Evolutionary conservation across 257 asterid species (phyloP).

Genomic region (Fraxinus cuspidata): DNA sequence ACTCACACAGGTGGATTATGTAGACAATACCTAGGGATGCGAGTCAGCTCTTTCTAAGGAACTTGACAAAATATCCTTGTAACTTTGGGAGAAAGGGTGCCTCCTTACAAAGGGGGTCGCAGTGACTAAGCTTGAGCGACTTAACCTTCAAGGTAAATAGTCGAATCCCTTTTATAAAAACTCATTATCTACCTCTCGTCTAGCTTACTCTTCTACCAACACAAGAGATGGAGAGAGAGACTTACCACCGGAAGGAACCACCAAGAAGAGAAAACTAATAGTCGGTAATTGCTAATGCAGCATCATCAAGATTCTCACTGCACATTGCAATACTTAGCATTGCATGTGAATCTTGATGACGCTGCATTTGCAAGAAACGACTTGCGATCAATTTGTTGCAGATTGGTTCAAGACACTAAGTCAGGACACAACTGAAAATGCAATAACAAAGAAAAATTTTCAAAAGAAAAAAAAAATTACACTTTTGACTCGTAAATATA

Average conservation of each 20-base stretch:
- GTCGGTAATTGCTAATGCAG: constrained; percentile 47
- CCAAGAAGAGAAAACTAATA: neutral
- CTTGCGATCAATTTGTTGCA: constrained; percentile 7
- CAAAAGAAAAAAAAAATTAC: neutral
- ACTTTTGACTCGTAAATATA: neutral
- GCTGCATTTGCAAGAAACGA: constrained; percentile 52
- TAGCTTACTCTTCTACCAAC: neutral
- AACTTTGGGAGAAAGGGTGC: too few relatives aligned
- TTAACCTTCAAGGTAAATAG: neutral
- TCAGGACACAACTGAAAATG: constrained; percentile 1
- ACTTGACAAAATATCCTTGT: too few relatives aligned
- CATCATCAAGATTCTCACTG: constrained; percentile 69
- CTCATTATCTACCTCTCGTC: neutral
- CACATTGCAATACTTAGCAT: neutral
- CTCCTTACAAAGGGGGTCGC: too few relatives aligned
- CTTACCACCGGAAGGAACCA: constrained; percentile 7
- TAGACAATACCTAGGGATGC: too few relatives aligned
- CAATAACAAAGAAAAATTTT: neutral
- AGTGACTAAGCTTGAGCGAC: too few relatives aligned
- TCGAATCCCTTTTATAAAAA: neutral
- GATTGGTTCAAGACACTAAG: neutral
- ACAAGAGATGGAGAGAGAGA: neutral
- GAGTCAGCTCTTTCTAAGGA: too few relatives aligned
- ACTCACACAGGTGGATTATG: too few relatives aligned
- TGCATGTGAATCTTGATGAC: constrained; percentile 56